Evolutionary conservation across 306 rosid species (phyloP), one percentile per base, ranked within the genome.

Genomic region (Lathyrus sativus): DNA sequence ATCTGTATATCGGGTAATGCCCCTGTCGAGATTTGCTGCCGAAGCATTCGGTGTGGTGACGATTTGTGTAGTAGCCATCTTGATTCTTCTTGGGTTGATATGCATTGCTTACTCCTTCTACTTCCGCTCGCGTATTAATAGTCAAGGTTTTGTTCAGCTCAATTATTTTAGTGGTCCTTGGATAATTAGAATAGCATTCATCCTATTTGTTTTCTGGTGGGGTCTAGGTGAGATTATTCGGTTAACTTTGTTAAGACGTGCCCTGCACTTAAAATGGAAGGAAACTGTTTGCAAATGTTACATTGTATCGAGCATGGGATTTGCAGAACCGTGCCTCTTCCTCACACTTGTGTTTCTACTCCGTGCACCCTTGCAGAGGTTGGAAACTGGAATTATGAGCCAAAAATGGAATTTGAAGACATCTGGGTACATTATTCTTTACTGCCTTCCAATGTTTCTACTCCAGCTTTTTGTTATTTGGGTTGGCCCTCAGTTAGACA

Each of bases 41-140:
- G 98, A 92, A 84, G 95, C 91, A 82, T 85, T 93, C 87, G 93
- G 97, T 90, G 93, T 93, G 96, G 88, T 90, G 88, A 86, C 96
- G 44, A 76, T 93, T 75, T 90, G 91, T 83, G 85, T 93, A 67
- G 98, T 90, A 75, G 87, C 84, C 69, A 84, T 93, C 77, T 88
- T 93, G 79, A 65, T 80, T 86, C 87, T 88, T 84, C 86, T 90
- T 72, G 97, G 96, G 70, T 71, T 86, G 56, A 75, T 93, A 46
- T 93, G 98, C 86, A 82, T 88, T 66, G 74, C 76, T 41, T 90
- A 93, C 97, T 83, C 89, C 12, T 75, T 86, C 76, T 90, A 93
- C 90, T 93, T 93, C 85, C 96, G 87, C 72, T 75, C 93, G 74
- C 93, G 78, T 9, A 85, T 86, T 73, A 87, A 58, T 61, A 85